Evolutionary conservation across 176 grass and related monocot species (phyloP).

Genomic region (Raddia distichophylla): DNA sequence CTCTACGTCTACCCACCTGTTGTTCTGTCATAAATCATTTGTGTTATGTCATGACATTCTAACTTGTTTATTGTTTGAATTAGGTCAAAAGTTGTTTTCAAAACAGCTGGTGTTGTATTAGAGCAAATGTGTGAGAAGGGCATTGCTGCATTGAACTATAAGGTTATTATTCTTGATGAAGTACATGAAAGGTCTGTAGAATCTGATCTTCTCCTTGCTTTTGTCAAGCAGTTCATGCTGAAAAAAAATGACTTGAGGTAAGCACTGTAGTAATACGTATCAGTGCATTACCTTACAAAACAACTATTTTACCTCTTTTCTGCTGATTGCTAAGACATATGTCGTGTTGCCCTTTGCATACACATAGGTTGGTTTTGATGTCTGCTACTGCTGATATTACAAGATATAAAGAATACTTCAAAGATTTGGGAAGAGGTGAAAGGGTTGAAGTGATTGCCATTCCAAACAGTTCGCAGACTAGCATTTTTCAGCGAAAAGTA

Average conservation of each 20-base stretch:
- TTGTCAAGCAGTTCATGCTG: conserved; percentile 83
- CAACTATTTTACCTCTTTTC: conserved; percentile 13
- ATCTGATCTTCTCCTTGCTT: conserved; percentile 91
- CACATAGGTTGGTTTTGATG: conserved; percentile 84
- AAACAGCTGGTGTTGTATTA: conserved; percentile 89
- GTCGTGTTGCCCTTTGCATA: conserved; percentile 39
- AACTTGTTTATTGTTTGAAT: conserved; percentile 36
- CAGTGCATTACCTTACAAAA: conserved; percentile 22
- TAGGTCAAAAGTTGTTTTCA: conserved; percentile 95
- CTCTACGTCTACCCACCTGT: conserved; percentile 12
- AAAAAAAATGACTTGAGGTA: conserved; percentile 92
- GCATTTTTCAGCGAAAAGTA: conserved; percentile 79
- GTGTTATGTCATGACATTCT: neutral
- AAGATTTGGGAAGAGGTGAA: conserved; percentile 76
- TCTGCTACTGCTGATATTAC: conserved; percentile 94
- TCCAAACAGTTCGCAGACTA: conserved; percentile 62
- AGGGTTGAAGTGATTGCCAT: conserved; percentile 97
- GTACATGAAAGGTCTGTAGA: conserved; percentile 92
- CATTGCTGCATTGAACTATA: conserved; percentile 76
- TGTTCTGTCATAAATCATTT: conserved; percentile 1
- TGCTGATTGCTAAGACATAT: conserved; percentile 32
- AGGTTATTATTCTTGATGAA: conserved; percentile 98
- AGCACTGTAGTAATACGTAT: conserved; percentile 20
- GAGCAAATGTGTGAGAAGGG: conserved; percentile 91
- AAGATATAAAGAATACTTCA: conserved; percentile 91